Evolutionary conservation across 768 basidiomycete genomes (phyloP).

Genomic region (Kwoniella newhampshirensis): DNA sequence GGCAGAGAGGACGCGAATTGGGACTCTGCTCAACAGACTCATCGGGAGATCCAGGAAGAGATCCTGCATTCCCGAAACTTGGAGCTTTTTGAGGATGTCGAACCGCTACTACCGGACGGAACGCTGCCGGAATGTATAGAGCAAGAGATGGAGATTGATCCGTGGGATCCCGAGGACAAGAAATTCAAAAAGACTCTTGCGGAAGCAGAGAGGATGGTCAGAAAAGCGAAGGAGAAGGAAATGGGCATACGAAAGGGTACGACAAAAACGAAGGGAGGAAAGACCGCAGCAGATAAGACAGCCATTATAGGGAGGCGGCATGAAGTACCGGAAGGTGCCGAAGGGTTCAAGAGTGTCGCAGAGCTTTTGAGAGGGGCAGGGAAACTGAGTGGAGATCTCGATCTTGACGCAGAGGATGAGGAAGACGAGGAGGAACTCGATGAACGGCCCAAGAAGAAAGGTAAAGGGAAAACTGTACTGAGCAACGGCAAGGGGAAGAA

Average conservation of each 20-base stretch:
- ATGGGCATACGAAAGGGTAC: conserved; percentile 53
- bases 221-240: conserved; percentile 57
- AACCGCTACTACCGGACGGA: conserved; percentile 75
- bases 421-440: conserved; percentile 7
- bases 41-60: conserved; percentile 81
- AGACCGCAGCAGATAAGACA: background rate
- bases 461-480: background rate
- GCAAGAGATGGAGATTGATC: conserved; percentile 75
- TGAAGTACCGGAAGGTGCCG: conserved; percentile 49
- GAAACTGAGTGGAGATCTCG: conserved; percentile 10
- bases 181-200: conserved; percentile 28
- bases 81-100: conserved; percentile 90
- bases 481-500: conserved; percentile 4
- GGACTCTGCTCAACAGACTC: conserved; percentile 78
- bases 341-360: conserved; percentile 48
- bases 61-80: conserved; percentile 82
- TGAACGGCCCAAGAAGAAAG: conserved; percentile 6
- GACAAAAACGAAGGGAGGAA: conserved; percentile 2
- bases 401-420: conserved; percentile 21
- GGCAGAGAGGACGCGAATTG: conserved; percentile 87
- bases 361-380: conserved; percentile 28
- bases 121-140: conserved; percentile 75
- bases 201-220: conserved; percentile 17
- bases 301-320: conserved; percentile 33
- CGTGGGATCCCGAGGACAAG: conserved; percentile 45